Percentiles rank a stretch among this genome's conserved stretches.
These are phyloP conservation scores for Aspergillus cristatus DNA, from an alignment of 495 filamentous ascomycete species.

Conservation along the genomic window DNA sequence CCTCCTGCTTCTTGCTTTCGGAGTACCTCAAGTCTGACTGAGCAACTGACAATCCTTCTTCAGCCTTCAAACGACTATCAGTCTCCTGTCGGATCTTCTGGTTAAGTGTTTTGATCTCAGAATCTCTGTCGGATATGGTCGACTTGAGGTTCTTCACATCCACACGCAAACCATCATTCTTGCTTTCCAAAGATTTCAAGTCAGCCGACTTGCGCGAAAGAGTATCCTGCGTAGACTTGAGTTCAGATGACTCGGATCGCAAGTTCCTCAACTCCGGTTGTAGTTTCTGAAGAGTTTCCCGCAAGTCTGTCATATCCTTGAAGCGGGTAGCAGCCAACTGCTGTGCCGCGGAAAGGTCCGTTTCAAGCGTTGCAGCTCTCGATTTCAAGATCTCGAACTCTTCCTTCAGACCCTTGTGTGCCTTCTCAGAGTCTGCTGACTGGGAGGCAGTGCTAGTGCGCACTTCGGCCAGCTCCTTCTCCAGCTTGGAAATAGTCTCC, in stretches of 20 bases:
- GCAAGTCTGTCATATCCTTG: conserved; percentile 74
- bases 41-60: conserved; percentile 61
- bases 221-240: conserved; percentile 64
- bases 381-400: conserved; percentile 70
- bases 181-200: conserved; percentile 63
- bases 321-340: conserved; percentile 77
- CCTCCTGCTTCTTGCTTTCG: conserved; percentile 70
- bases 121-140: conserved; percentile 59
- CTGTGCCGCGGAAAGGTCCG: conserved; percentile 77
- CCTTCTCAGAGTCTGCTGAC: conserved; percentile 43
- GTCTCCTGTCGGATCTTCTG: conserved; percentile 70
- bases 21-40: conserved; percentile 66
- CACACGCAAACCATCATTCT: conserved; percentile 67
- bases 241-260: conserved; percentile 61
- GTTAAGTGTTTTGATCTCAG: conserved; percentile 64
- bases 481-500: conserved; percentile 54
- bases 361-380: conserved; percentile 60
- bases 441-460: conserved; percentile 42
- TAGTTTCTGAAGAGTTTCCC: conserved; percentile 68
- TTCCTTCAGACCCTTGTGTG: conserved; percentile 48
- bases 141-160: conserved; percentile 64
- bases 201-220: conserved; percentile 58
- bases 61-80: conserved; percentile 57
- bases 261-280: conserved; percentile 77
- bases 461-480: conserved; percentile 53